Percentiles rank a stretch among this genome's conserved stretches.
Evolutionary conservation across 2,329 filamentous ascomycete species (phyloP).

Genomic region (Arthrobotrys musiformis): DNA sequence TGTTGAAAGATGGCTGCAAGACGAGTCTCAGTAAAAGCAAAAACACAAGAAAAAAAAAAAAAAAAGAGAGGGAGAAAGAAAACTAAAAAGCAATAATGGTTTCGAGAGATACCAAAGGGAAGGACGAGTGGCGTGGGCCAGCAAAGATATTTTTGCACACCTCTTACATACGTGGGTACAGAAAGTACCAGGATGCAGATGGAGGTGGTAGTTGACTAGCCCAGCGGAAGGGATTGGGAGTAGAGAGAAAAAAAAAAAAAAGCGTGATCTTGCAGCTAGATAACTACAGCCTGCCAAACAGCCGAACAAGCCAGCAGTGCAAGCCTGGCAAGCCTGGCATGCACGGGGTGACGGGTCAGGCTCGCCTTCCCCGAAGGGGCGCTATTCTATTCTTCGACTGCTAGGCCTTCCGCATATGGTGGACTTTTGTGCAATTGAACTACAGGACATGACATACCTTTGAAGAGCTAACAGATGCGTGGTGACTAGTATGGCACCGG

Average conservation of each 20-base stretch:
- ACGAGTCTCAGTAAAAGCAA: not conserved
- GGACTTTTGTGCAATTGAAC: conserved; percentile 41
- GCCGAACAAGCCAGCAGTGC: conserved; percentile 9
- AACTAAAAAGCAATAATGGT: conserved; percentile 14
- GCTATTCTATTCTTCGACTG: conserved; percentile 38
- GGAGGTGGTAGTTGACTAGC: too few species aligned
- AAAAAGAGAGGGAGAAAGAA: conserved; percentile 3
- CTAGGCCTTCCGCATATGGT: conserved; percentile 51
- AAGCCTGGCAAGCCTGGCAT: conserved; percentile 16
- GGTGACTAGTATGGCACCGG: conserved; percentile 28
- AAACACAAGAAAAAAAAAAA: not conserved
- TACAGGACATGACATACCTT: conserved; percentile 54
- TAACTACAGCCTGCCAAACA: conserved; percentile 29
- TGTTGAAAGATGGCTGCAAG: conserved; percentile 3
- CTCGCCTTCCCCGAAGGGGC: conserved; percentile 48
- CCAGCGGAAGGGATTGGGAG: conserved; percentile 15
- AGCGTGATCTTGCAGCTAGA: conserved; percentile 41
- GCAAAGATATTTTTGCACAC: conserved; percentile 41
- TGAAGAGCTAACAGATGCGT: conserved; percentile 41
- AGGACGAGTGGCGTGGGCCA: conserved; percentile 38
- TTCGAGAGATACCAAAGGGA: not conserved
- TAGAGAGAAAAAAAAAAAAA: conserved; percentile 29
- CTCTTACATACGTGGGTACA: conserved; percentile 46
- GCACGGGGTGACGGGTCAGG: conserved; percentile 49
- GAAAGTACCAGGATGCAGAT: not conserved